phyloP scores from a whole-genome alignment of 1,284 basidiomycete genomes.

The Phylloboletellus chloephorus region DNA sequence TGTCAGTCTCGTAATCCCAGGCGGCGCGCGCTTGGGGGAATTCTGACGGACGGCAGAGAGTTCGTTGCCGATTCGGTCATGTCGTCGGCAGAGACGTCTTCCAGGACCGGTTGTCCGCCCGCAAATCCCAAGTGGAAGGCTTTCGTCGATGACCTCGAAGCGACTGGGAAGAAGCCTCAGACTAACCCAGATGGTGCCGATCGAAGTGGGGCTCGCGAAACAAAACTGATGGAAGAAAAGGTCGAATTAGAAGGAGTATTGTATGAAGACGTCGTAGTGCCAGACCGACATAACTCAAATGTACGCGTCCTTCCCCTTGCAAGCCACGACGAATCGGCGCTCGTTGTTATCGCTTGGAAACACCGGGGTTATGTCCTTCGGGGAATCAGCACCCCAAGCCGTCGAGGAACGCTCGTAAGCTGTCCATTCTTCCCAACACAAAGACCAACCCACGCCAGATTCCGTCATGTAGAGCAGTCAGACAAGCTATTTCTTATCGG shows the following conservation, averaged over 20 bases:
- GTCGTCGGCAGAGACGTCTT: conserved; percentile 61
- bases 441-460: conserved; percentile 37
- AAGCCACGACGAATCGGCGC: not conserved
- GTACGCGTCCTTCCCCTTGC: conserved; percentile 31
- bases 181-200: conserved; percentile 92
- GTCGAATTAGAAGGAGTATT: conserved; percentile 75
- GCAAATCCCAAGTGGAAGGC: conserved; percentile 80
- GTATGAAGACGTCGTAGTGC: conserved; percentile 75
- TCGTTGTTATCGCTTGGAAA: conserved; percentile 41
- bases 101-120: conserved; percentile 64
- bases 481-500: conserved; percentile 77
- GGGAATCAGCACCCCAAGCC: conserved; percentile 67
- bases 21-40: not conserved
- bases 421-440: conserved; percentile 5
- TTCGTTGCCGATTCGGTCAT: conserved; percentile 72
- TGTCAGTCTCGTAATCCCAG: conserved; percentile 38
- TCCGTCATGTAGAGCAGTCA: conserved; percentile 52
- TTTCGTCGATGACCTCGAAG: conserved; percentile 63
- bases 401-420: conserved; percentile 71
- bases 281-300: conserved; percentile 51
- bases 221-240: conserved; percentile 33
- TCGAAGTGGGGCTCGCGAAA: not conserved
- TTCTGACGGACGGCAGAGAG: conserved; percentile 42
- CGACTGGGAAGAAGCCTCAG: conserved; percentile 56
- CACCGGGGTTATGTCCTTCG: conserved; percentile 86